Evolutionary conservation across 768 basidiomycete genomes (phyloP).

Genomic region (Leccinum pellstonianum): DNA sequence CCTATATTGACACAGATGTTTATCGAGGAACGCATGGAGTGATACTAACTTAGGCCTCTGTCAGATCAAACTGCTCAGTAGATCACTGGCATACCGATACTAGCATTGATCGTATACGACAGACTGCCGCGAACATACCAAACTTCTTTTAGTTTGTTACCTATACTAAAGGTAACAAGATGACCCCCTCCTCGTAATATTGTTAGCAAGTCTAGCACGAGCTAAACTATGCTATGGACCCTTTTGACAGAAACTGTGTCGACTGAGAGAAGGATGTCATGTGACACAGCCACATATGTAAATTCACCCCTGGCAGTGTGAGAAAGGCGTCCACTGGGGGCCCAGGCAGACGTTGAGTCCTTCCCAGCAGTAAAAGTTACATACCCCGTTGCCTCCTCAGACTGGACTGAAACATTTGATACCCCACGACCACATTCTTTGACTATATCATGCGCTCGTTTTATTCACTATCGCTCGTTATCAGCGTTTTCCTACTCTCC

Average conservation of each 20-base stretch:
- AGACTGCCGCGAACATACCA: too few species aligned
- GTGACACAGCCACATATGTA: not conserved
- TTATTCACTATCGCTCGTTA: constrained; percentile 24
- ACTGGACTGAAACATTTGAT: not conserved
- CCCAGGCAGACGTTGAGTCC: too few species aligned
- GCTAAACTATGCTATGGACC: too few species aligned
- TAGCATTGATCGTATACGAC: too few species aligned
- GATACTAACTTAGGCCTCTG: too few species aligned
- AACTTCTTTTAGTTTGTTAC: too few species aligned
- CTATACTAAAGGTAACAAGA: too few species aligned
- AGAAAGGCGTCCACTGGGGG: not conserved
- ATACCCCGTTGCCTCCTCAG: not conserved
- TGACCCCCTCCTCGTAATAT: too few species aligned
- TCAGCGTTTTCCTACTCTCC: constrained; percentile 15
- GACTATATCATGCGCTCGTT: constrained; percentile 32
- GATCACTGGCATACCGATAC: too few species aligned
- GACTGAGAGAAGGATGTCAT: not conserved
- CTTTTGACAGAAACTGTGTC: too few species aligned
- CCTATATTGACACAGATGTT: not conserved
- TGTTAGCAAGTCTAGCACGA: too few species aligned
- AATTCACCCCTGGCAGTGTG: not conserved
- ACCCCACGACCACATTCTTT: constrained; percentile 2
- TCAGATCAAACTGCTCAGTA: too few species aligned
- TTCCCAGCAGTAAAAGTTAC: not conserved
- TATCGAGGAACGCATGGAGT: not conserved